phyloP scores from a whole-genome alignment of 306 rosid species.

The Senna tora region DNA sequence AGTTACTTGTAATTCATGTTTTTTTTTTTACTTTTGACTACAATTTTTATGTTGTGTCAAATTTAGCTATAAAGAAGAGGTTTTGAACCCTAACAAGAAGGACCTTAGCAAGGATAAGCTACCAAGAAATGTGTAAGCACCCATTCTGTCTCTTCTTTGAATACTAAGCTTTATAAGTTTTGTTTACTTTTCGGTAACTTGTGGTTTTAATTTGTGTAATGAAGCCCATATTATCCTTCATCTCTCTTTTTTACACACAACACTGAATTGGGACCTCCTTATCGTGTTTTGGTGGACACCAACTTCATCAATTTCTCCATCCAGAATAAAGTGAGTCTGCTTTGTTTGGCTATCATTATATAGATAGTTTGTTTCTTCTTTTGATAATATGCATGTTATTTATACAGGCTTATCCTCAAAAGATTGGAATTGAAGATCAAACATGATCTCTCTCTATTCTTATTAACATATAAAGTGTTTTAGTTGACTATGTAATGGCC shows the following conservation, averaged over 20 bases:
- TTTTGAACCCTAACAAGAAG: conserved; percentile 80
- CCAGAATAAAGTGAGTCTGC: conserved; percentile 78
- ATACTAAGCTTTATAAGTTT: not conserved
- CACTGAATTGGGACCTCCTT: conserved; percentile 88
- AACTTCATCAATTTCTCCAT: conserved; percentile 97
- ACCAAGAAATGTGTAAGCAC: conserved; percentile 79
- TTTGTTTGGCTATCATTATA: not conserved
- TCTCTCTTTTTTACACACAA: conserved; percentile 88
- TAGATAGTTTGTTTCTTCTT: not conserved
- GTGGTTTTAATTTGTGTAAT: conserved; percentile 31
- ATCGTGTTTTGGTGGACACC: conserved; percentile 85
- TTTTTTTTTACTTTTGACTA: not conserved
- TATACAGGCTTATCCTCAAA: not conserved
- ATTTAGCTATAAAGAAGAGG: conserved; percentile 81
- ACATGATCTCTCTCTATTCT: not conserved
- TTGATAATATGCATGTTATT: conserved; percentile 15
- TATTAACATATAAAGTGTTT: not conserved
- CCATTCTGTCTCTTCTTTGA: not conserved
- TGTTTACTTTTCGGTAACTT: conserved; percentile 6
- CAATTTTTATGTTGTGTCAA: not conserved
- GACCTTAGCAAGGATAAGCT: conserved; percentile 61
- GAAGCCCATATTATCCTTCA: conserved; percentile 74
- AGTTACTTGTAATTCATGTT: no score
- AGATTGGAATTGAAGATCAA: not conserved
- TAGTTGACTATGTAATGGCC: conserved; percentile 2